These are phyloP conservation scores for Berkeleyomyces basicola DNA, from an alignment of 2,329 filamentous ascomycete species.

Conservation along the genomic window DNA sequence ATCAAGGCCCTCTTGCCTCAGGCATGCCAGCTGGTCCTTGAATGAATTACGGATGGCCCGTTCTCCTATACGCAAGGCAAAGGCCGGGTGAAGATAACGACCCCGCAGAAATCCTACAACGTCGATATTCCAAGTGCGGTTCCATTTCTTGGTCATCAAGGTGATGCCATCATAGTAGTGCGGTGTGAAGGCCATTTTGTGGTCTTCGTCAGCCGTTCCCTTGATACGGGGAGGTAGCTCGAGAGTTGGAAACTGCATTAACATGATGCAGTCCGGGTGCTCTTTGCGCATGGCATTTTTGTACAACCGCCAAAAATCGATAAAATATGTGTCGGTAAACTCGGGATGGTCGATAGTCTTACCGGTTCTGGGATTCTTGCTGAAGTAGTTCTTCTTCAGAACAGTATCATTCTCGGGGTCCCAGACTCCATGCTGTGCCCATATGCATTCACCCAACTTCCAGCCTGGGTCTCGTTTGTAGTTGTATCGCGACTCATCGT, in stretches of 20 bases:
- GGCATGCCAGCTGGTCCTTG: constrained; percentile 66
- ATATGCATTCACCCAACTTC: constrained; percentile 88
- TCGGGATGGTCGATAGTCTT: constrained; percentile 60
- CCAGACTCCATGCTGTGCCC: constrained; percentile 96
- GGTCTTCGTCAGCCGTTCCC: constrained; percentile 75
- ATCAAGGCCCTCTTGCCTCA: constrained; percentile 74
- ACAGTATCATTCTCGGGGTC: constrained; percentile 63
- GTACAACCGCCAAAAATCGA: constrained; percentile 69
- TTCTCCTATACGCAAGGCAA: constrained; percentile 86
- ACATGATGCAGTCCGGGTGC: constrained; percentile 68
- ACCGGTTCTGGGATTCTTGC: constrained; percentile 57
- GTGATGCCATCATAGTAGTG: constrained; percentile 97
- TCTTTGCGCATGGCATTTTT: constrained; percentile 55
- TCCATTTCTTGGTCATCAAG: constrained; percentile 97
- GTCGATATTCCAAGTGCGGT: constrained; percentile 91
- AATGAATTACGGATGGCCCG: constrained; percentile 89
- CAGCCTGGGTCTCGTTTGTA: constrained; percentile 78
- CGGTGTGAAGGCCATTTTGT: constrained; percentile 77
- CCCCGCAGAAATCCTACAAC: constrained; percentile 83
- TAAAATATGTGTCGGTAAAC: constrained; percentile 84
- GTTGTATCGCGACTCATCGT: constrained; percentile 64
- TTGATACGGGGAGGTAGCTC: constrained; percentile 83
- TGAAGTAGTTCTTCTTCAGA: constrained; percentile 75
- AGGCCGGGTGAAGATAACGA: constrained; percentile 71
- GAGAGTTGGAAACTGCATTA: constrained; percentile 81